Conservation (phyloP, 2,329 filamentous ascomycete genomes). For the Akanthomyces uredinophilus region DNA sequence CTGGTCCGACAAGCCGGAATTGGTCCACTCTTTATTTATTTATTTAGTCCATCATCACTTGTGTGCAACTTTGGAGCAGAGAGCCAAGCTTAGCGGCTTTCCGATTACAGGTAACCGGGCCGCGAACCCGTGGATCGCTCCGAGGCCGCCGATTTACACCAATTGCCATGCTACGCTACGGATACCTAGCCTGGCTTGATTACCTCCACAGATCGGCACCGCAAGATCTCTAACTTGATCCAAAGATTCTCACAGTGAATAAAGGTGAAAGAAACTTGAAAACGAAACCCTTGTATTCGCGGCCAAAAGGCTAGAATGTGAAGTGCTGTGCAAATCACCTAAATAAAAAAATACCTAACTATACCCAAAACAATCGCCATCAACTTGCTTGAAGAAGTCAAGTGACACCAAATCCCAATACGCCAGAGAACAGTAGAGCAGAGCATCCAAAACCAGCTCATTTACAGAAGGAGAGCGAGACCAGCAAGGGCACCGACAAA, state of each 20-base stretch:
- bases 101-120: not conserved
- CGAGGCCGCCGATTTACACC: not conserved
- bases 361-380: not conserved
- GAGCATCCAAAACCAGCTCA: not conserved
- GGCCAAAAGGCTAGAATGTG: not conserved
- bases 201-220: not conserved
- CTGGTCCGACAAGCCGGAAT: constrained; percentile 2
- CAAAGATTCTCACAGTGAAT: not conserved
- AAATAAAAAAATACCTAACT: constrained; percentile 1
- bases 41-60: too few species aligned
- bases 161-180: not conserved
- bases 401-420: not conserved
- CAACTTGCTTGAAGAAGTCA: not conserved
- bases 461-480: constrained; percentile 22
- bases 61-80: not conserved
- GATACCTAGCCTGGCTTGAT: too few species aligned
- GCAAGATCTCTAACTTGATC: not conserved
- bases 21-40: not conserved
- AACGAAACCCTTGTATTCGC: not conserved
- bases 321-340: not conserved
- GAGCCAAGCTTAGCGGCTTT: not conserved
- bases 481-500: constrained; percentile 22
- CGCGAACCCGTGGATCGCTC: not conserved
- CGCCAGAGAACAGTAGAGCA: not conserved
- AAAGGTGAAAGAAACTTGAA: not conserved